Evolutionary conservation across 2,329 filamentous ascomycete genomes (phyloP).

Genomic region (Fusarium gaditjirri): DNA sequence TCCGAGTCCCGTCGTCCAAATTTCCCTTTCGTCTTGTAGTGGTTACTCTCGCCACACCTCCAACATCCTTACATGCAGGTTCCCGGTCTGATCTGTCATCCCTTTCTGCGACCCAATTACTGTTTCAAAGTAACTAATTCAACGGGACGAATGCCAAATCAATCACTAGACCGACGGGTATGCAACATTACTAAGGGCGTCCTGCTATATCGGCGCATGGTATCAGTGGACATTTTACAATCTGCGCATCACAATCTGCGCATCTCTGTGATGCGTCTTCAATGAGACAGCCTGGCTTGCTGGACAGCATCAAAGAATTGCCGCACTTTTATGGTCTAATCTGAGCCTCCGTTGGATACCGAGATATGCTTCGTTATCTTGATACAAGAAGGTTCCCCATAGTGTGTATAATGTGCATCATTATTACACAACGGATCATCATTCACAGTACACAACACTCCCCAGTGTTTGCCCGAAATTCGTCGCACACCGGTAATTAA

Average conservation of each 20-base stretch:
- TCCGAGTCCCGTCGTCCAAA: not conserved
- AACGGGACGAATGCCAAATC: slow-evolving; percentile 21
- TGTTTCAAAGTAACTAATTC: slow-evolving; percentile 25
- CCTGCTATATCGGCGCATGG: slow-evolving; percentile 16
- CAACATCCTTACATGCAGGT: slow-evolving; percentile 21
- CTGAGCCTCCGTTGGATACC: not conserved
- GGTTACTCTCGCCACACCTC: not conserved
- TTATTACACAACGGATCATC: not conserved
- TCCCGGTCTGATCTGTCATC: slow-evolving; percentile 30
- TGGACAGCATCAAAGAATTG: not conserved
- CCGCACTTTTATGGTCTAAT: slow-evolving; percentile 14
- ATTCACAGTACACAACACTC: not conserved
- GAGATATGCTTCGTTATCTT: not conserved
- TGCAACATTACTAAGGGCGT: slow-evolving; percentile 4
- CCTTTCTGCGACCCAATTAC: slow-evolving; percentile 22
- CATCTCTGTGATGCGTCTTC: not conserved
- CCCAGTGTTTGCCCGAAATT: slow-evolving; percentile 7
- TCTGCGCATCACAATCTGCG: not conserved
- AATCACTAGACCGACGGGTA: slow-evolving; percentile 13
- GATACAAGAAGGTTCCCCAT: not conserved
- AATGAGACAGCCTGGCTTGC: not conserved
- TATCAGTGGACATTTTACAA: slow-evolving; percentile 12
- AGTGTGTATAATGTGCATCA: not conserved
- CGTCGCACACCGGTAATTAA: slow-evolving; percentile 15
- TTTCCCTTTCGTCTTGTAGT: not conserved